phyloP scores from a whole-genome alignment of 2,329 filamentous ascomycete species.

The Diatrype stigma region DNA sequence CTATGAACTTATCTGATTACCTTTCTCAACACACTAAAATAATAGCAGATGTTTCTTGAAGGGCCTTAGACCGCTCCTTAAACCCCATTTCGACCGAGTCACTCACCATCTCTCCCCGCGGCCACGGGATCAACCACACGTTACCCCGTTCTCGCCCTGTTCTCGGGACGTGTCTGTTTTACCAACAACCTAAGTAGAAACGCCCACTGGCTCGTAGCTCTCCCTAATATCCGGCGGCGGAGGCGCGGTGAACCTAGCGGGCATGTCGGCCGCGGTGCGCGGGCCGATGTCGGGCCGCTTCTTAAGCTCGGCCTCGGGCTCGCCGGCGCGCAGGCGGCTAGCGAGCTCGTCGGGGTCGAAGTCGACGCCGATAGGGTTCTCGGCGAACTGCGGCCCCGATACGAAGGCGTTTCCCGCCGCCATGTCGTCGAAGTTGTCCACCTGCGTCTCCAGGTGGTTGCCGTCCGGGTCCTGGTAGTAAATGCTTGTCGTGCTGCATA shows the following conservation, averaged over 20 bases:
- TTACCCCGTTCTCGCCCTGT: too few species aligned
- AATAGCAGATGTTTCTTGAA: too few species aligned
- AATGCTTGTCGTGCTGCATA: conserved; percentile 40
- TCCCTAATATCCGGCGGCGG: conserved; percentile 13
- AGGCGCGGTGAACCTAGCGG: conserved; percentile 3
- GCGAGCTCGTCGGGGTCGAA: conserved; percentile 41
- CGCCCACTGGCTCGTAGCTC: conserved; percentile 10
- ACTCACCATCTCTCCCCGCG: neutral
- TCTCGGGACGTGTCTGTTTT: neutral
- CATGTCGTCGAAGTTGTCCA: conserved; percentile 36
- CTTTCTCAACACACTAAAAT: too few species aligned
- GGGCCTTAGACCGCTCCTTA: too few species aligned
- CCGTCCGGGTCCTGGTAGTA: conserved; percentile 48
- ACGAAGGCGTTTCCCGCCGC: conserved; percentile 36
- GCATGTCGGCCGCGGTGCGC: conserved; percentile 10
- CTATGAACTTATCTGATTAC: too few species aligned
- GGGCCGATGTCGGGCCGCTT: conserved; percentile 21
- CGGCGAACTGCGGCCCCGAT: conserved; percentile 26
- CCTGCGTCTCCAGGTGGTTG: conserved; percentile 43
- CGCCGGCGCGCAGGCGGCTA: conserved; percentile 18
- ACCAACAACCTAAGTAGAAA: too few species aligned
- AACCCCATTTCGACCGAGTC: neutral
- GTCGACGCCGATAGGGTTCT: conserved; percentile 41
- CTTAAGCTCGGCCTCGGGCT: conserved; percentile 20
- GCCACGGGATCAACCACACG: too few species aligned